These are phyloP conservation scores for Neurospora sp. DNA, from an alignment of 495 filamentous ascomycete genomes.

Conservation along the genomic window DNA sequence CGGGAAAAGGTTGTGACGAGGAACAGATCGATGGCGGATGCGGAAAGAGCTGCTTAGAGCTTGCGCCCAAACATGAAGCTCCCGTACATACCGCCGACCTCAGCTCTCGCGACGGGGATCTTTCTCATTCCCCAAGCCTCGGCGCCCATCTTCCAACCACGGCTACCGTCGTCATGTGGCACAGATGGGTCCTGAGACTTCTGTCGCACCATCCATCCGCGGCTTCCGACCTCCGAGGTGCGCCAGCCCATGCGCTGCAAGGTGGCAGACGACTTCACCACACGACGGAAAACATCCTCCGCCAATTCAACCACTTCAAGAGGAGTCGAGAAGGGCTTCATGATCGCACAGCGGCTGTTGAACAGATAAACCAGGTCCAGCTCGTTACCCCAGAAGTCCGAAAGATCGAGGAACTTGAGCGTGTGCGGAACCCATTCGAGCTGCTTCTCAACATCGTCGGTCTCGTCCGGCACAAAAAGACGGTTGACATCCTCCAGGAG, in stretches of 20 bases:
- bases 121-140: conserved; percentile 83
- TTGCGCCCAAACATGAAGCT: conserved; percentile 66
- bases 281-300: conserved; percentile 56
- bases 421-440: conserved; percentile 48
- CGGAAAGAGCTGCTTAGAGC: conserved; percentile 19
- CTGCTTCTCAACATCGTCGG: conserved; percentile 18
- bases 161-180: conserved; percentile 37
- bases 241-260: conserved; percentile 51
- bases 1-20: not conserved
- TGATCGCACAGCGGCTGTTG: conserved; percentile 44
- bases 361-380: conserved; percentile 56
- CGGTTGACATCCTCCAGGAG: conserved; percentile 53
- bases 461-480: conserved; percentile 40
- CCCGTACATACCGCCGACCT: conserved; percentile 80
- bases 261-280: conserved; percentile 38
- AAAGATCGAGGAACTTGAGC: conserved; percentile 66
- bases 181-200: conserved; percentile 5
- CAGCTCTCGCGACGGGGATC: conserved; percentile 63
- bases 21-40: not conserved
- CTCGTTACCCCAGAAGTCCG: conserved; percentile 50
- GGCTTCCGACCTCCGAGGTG: conserved; percentile 55
- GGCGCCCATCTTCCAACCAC: conserved; percentile 84
- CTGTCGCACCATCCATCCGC: conserved; percentile 57
- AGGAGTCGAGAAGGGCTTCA: conserved; percentile 53
- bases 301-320: conserved; percentile 72